A percentile compares a stretch with the other conserved stretches of the same genome.
Conservation (phyloP, 129 eudicot species). For the Flaveria trinervia region DNA sequence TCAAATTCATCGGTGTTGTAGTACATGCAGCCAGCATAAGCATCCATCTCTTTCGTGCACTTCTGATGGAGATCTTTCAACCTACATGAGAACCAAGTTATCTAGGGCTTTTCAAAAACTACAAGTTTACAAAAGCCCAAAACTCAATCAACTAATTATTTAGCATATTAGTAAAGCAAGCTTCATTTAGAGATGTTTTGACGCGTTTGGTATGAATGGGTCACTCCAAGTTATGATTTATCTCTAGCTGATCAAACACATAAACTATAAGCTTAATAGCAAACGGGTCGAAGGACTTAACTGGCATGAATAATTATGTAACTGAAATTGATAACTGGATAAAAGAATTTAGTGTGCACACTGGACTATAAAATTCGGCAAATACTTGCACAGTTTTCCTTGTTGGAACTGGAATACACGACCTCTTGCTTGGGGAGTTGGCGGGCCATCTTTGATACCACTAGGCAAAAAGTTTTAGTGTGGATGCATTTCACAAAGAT, state of each 20-base stretch:
- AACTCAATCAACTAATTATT: neutral
- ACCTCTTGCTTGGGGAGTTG: too few relatives aligned
- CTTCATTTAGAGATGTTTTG: neutral
- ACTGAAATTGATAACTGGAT: neutral
- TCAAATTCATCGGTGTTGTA: constrained; percentile 94
- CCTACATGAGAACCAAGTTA: constrained; percentile 43
- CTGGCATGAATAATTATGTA: neutral
- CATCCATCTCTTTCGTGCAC: constrained; percentile 85
- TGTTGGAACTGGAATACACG: too few relatives aligned
- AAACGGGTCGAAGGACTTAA: neutral
- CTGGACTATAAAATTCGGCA: too few relatives aligned
- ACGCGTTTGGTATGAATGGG: neutral
- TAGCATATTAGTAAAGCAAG: neutral
- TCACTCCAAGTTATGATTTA: too few relatives aligned
- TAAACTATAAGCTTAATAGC: neutral
- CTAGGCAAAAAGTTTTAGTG: neutral
- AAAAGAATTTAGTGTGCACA: neutral
- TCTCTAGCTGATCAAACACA: neutral
- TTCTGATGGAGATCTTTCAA: constrained; percentile 78
- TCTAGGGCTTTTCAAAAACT: neutral
- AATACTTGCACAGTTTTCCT: too few relatives aligned
- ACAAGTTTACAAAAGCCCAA: neutral
- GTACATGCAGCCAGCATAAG: constrained; percentile 87
- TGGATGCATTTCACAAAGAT: neutral
- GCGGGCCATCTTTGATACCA: too few relatives aligned